Base-by-base conservation (phyloP, 768 basidiomycete species). In the Jaapia argillacea region DNA sequence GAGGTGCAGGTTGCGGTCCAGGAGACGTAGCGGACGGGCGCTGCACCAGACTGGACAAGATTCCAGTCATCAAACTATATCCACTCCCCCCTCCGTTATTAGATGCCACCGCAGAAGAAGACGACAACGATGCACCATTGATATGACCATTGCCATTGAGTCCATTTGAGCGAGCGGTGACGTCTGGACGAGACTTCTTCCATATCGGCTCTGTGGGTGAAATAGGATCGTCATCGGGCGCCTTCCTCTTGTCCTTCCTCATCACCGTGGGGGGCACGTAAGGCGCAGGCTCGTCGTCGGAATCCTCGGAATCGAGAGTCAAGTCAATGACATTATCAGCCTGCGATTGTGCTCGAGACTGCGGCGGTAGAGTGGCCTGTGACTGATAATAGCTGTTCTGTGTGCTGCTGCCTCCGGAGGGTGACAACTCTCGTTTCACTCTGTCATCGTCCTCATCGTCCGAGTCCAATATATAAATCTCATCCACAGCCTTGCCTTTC, bases 271-370 rank as follows among this genome's bases (percentile, higher is more conserved):
- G 16, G 59, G 48, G 42, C 20, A 61, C 48, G 39, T 55, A 60
- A 7, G 60, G 54, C 42, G 56, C 52, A 23, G 43, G 43, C 16
- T 69, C 74, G 18, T 91, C 89, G n/a, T n/a, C n/a, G n/a, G n/a
- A n/a, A 10, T 85, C 84, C 45, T 87, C 84, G 20, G 78, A 77
- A 54, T 88, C 85, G 47, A 81, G 64, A 3, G 91, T 92, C 46
- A 94, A 64, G 57, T 94, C 91, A 49, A 93, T 92, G 36, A 93
- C 79, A 50, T 76, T 71, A 10, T 66, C 62, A 20, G 53, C 55
- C 48, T 59, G 59, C 41, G 61, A 60, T 46, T 60, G 62, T 42
- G 61, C 62, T 3, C 51, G 41, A 21, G 55, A 42, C n/a, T 37
- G 25, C 10, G 42, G 44, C 38, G 44, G 23, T 5, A 37, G 40